Percentiles rank a stretch among this genome's conserved stretches.
Evolutionary conservation across 1,284 basidiomycete species (phyloP).

Genomic region (Cystobasidium slooffiae): DNA sequence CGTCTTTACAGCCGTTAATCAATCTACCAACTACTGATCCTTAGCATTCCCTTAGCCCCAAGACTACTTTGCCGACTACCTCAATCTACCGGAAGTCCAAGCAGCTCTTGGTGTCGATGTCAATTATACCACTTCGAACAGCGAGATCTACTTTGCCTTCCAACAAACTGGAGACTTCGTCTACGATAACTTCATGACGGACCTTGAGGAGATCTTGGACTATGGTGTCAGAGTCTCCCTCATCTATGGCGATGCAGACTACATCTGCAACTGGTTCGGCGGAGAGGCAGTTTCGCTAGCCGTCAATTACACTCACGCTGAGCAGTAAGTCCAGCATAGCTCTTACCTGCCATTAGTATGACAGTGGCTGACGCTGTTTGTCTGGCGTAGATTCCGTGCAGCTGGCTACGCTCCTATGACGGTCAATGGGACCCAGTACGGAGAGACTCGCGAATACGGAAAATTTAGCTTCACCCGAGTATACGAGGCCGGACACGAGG

Average conservation of each 20-base stretch:
- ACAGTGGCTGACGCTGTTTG: background rate
- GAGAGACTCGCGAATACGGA: slow-evolving; percentile 37
- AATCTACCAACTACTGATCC: background rate
- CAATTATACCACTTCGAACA: slow-evolving; percentile 38
- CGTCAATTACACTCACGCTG: slow-evolving; percentile 28
- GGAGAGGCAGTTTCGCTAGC: slow-evolving; percentile 38
- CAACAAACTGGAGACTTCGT: slow-evolving; percentile 40
- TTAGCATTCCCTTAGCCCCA: background rate
- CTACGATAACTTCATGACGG: slow-evolving; percentile 23
- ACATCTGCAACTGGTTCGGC: slow-evolving; percentile 44
- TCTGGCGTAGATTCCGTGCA: slow-evolving; percentile 10
- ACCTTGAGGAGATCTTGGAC: slow-evolving; percentile 26
- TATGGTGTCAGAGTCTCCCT: slow-evolving; percentile 35
- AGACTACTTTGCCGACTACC: slow-evolving; percentile 40
- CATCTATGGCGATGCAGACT: slow-evolving; percentile 42
- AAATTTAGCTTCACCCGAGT: slow-evolving; percentile 40
- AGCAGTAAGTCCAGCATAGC: slow-evolving; percentile 11
- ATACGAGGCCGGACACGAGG: slow-evolving; percentile 42
- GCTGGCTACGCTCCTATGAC: slow-evolving; percentile 41
- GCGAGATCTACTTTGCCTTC: slow-evolving; percentile 41
- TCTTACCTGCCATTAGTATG: background rate
- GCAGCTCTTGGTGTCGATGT: slow-evolving; percentile 25
- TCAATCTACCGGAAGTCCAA: slow-evolving; percentile 30
- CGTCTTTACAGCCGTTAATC: background rate
- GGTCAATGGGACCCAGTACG: slow-evolving; percentile 43